A percentile compares a stretch with the other conserved stretches of the same genome.
Evolutionary conservation across 1,284 basidiomycete species (phyloP).

Genomic region (Ganoderma meredithae): DNA sequence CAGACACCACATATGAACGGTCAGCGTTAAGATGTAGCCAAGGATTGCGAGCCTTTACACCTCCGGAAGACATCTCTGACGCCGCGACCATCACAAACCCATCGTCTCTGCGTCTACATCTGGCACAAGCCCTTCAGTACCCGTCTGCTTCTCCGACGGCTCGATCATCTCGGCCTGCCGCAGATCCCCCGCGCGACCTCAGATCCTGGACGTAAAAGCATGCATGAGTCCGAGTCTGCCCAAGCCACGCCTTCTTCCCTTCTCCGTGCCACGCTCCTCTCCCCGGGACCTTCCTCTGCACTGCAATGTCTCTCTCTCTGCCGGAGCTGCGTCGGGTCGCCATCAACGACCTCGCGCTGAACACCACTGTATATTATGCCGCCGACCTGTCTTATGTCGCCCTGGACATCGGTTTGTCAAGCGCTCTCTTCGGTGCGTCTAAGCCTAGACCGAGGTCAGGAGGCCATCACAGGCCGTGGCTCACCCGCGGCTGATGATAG

Average conservation of each 20-base stretch:
- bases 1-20: not conserved
- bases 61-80: not conserved
- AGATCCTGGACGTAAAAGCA: not conserved
- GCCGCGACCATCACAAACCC: not conserved
- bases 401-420: not conserved
- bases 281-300: not conserved
- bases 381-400: not conserved
- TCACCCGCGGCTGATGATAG: not conserved
- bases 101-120: not conserved
- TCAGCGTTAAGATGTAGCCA: not conserved
- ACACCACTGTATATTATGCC: not conserved
- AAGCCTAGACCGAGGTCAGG: not conserved
- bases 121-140: not conserved
- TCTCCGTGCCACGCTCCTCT: not conserved
- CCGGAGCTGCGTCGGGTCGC: not conserved
- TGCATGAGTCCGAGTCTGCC: not conserved
- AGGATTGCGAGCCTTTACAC: not conserved
- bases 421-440: conserved; percentile 2
- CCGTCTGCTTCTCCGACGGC: not conserved
- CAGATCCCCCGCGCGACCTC: not conserved
- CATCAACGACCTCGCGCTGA: not conserved
- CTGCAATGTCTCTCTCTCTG: not conserved
- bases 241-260: not conserved
- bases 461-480: not conserved
- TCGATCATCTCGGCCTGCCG: not conserved